Percentiles rank a stretch among this genome's conserved stretches.
These are phyloP conservation scores for Hamamelis virginiana DNA, from an alignment of 164 flowering plant species.

Conservation along the genomic window DNA sequence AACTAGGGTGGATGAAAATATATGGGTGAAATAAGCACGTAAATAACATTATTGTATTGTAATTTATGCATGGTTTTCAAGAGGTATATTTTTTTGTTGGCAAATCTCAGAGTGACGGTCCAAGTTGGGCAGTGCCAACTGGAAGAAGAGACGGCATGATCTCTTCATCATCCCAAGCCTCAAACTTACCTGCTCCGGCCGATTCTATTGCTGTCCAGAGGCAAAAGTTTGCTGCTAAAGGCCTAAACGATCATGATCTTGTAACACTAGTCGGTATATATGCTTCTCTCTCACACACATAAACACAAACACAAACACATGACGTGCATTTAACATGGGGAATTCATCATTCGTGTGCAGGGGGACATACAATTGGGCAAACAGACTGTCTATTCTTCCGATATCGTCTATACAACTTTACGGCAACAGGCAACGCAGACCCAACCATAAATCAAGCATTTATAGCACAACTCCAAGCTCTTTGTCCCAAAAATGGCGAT, in stretches of 20 bases:
- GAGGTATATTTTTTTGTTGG: not conserved
- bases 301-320: too few relatives aligned
- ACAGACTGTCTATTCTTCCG: conserved; percentile 58
- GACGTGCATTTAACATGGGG: too few relatives aligned
- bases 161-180: conserved; percentile 50
- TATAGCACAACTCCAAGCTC: conserved; percentile 34
- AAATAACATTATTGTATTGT: too few relatives aligned
- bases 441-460: conserved; percentile 52
- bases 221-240: conserved; percentile 65
- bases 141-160: conserved; percentile 74
- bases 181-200: conserved; percentile 55
- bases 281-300: not conserved
- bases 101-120: conserved; percentile 54
- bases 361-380: conserved; percentile 79
- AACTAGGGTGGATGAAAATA: too few relatives aligned
- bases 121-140: conserved; percentile 68
- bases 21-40: too few relatives aligned
- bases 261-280: conserved; percentile 71
- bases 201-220: conserved; percentile 57
- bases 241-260: conserved; percentile 66
- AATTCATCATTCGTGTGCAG: conserved; percentile 35
- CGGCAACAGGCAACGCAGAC: conserved; percentile 62
- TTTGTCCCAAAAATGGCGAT: conserved; percentile 56
- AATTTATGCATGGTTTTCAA: too few relatives aligned
- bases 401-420: conserved; percentile 74